Percentiles rank a stretch among this genome's conserved stretches.
Evolutionary conservation across 2,329 filamentous ascomycete species (phyloP).

Genomic region (Cladophialophora chaetospira): DNA sequence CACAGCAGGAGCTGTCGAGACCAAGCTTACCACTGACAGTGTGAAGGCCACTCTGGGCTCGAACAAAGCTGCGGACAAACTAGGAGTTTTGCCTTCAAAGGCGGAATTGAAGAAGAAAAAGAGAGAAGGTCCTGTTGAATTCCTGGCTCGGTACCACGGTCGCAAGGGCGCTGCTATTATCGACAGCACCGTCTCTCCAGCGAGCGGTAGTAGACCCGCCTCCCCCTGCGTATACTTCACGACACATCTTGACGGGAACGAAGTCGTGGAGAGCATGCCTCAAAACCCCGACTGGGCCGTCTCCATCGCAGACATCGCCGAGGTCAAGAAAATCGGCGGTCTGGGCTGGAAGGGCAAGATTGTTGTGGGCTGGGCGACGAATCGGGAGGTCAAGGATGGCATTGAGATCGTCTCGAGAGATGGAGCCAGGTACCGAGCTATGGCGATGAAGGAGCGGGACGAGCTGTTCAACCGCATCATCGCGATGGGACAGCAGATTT

Average conservation of each 20-base stretch:
- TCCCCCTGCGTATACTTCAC: conserved; percentile 70
- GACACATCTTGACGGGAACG: conserved; percentile 45
- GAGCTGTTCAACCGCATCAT: conserved; percentile 79
- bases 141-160: conserved; percentile 70
- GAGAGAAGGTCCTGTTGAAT: conserved; percentile 68
- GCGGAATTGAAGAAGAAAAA: conserved; percentile 47
- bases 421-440: conserved; percentile 61
- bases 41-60: conserved; percentile 65
- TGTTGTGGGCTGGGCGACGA: conserved; percentile 76
- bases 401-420: conserved; percentile 64
- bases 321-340: conserved; percentile 77
- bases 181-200: conserved; percentile 41
- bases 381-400: conserved; percentile 73
- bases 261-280: conserved; percentile 53
- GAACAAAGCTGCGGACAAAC: conserved; percentile 66
- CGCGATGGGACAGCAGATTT: conserved; percentile 78
- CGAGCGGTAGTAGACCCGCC: conserved; percentile 60
- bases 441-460: conserved; percentile 70
- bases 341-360: conserved; percentile 84
- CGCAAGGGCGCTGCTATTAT: conserved; percentile 74
- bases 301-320: conserved; percentile 68
- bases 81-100: conserved; percentile 66
- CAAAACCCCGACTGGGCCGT: conserved; percentile 67
- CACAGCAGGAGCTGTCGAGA: conserved; percentile 71
- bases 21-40: conserved; percentile 70